phyloP scores from a whole-genome alignment of 1,284 basidiomycete genomes.

The Cryptococcus hybrid region DNA sequence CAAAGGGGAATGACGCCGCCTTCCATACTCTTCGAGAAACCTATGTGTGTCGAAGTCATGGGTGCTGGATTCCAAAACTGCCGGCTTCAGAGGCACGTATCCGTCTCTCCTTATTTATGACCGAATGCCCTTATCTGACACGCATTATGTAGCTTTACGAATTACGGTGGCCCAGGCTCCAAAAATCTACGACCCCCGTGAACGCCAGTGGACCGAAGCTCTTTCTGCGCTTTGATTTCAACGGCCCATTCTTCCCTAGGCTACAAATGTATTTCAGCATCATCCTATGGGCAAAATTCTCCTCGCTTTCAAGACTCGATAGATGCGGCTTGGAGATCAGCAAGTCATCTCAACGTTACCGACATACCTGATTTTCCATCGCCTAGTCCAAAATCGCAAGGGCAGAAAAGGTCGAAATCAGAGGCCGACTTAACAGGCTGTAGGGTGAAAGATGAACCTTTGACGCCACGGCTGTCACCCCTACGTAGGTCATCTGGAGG shows the following conservation, averaged over 20 bases:
- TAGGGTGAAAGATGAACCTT: no score
- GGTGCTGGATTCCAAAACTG: constrained; percentile 75
- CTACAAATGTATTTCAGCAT: not conserved
- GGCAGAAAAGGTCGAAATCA: no score
- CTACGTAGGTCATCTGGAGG: no score
- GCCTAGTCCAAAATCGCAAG: no score
- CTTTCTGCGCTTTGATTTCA: not conserved
- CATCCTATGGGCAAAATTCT: no score
- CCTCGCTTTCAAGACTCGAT: no score
- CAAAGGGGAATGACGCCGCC: constrained; percentile 8
- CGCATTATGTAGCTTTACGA: constrained; percentile 63
- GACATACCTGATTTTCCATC: no score
- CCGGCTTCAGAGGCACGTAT: constrained; percentile 57
- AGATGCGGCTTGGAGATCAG: no score
- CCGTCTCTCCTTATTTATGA: not conserved
- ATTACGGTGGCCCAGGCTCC: constrained; percentile 73
- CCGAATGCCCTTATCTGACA: not conserved
- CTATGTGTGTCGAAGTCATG: constrained; percentile 68
- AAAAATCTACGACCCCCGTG: constrained; percentile 60
- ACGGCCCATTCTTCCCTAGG: constrained; percentile 11
- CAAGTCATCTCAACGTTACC: no score
- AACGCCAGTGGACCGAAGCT: constrained; percentile 63
- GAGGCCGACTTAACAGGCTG: no score
- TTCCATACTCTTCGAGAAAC: constrained; percentile 37
- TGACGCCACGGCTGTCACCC: no score